Evolutionary conservation across 805 yeast genomes (phyloP).

Genomic region (Metschnikowia gruessii): DNA sequence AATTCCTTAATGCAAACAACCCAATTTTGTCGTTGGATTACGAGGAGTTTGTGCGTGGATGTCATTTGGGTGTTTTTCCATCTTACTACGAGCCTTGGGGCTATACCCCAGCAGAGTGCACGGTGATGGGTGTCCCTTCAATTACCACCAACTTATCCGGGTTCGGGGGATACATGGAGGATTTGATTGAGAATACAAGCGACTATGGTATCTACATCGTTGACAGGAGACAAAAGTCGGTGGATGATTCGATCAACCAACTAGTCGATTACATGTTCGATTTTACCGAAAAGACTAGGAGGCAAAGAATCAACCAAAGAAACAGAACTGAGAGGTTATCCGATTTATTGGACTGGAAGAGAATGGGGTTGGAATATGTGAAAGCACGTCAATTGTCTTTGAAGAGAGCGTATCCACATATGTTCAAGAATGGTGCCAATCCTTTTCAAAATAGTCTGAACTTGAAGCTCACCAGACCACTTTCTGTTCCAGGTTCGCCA

Average conservation of each 20-base stretch:
- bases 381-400: constrained; percentile 91
- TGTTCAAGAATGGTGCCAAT: constrained; percentile 54
- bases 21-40: constrained; percentile 92
- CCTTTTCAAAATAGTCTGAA: constrained; percentile 45
- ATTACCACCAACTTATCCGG: constrained; percentile 95
- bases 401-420: constrained; percentile 90
- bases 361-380: constrained; percentile 96
- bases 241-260: constrained; percentile 92
- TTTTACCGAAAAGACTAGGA: constrained; percentile 82
- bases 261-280: constrained; percentile 86
- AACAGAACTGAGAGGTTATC: constrained; percentile 93
- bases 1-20: constrained; percentile 89
- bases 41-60: constrained; percentile 97
- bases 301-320: constrained; percentile 97
- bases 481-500: constrained; percentile 98
- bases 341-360: constrained; percentile 93
- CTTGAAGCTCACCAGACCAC: constrained; percentile 81
- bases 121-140: constrained; percentile 99
- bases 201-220: constrained; percentile 98
- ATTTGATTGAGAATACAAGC: constrained; percentile 85
- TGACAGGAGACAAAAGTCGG: constrained; percentile 87
- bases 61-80: constrained; percentile 97
- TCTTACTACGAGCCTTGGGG: constrained; percentile 99
- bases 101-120: constrained; percentile 98
- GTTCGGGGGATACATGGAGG: constrained; percentile 98